Evolutionary conservation across 805 yeast genomes (phyloP), one percentile per base, ranked within the genome.

Genomic region (Citeromyces nyonsensis): DNA sequence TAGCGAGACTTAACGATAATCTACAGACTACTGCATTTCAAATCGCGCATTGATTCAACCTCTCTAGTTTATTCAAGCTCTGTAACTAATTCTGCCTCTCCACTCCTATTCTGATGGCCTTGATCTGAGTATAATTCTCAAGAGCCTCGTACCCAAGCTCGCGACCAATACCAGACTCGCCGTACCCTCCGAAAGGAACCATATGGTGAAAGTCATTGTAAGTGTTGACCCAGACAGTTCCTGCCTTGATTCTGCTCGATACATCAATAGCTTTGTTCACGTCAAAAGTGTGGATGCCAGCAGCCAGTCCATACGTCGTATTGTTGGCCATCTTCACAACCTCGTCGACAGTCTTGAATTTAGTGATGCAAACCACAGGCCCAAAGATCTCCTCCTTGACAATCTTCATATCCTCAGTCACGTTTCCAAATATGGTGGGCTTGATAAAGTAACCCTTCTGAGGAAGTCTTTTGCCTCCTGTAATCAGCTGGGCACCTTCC

Each of bases 311-410:
- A 49, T 75, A 81, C 35, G 69, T 71, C 26, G 85, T 66, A 53
- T 76, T 74, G 56, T 84, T 84, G 40, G 91, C 86, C 56, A 66
- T 59, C 33, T 57, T 62, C 38, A 84, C 61, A 33, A 74, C 86
- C 54, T 83, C 93, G 40, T 79, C 88, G 40, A 70, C 67, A 32
- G 79, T 63, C 43, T 59, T 61, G 52, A 83, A 83, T 55, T 79
- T 78, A 47, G 76, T 59, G 35, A 81, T 67, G 28, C 91, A 74
- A 40, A 79, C 73, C 38, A 84, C 83, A 15, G 95, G 95, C 37
- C 95, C 95, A 46, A 84, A 85, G 52, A 85, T 82, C 66, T 85
- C 96, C 54, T 85, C 95, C 54, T 65, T 69, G 44, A 81, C 84
- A 52, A 86, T 73, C 43, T 64, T 61, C 77, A 73, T 74, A 49